Base-by-base conservation (phyloP, 495 filamentous ascomycete genomes). In the Terfezia boudieri region DNA sequence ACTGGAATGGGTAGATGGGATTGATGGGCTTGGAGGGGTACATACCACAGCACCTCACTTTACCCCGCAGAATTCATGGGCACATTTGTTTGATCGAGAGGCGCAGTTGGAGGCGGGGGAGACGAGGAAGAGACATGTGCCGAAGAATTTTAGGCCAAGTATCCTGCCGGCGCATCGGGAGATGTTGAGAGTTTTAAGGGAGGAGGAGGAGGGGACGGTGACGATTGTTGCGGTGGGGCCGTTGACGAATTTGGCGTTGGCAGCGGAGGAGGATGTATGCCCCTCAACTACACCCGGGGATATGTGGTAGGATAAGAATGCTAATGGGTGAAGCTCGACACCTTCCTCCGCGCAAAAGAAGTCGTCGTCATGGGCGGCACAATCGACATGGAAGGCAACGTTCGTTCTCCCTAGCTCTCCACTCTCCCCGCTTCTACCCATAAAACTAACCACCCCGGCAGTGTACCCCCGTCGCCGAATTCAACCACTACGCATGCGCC, bases 321-420 rank as follows among this genome's bases (percentile, higher is more conserved):
- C 26, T 32, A 32, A 32, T 32, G 26, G 26, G 26, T 32, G 26
- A 32, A 46, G 37, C 78, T 85, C 2, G 80, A 84, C 62, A 80
- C 85, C 5, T 94, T 99, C 70, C 74, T 96, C 4, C 77, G 79
- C 20, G 86, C 77, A 26, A 93, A 92, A 64, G 83, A 93, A 64
- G 78, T 99, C 2, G 79, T 94, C 17, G 81, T 94, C n/a, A 99
- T 99, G 90, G 90, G 89, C 37, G 92, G 90, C 55, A 77, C 83
- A n/a, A 75, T 96, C 49, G 71, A 80, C 43, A 62, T 76, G 16
- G 73, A 77, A 32, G 90, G 90, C 52, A 99, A 99, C 68, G 69
- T 76, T 56, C 38, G 48, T 9, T 41, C 55, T n/a, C 17, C 23
- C 6, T 50, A 53, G 41, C 50, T 38, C 16, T 26, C 52, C 16